Conservation (phyloP, 176 grass and related monocot species). For the Chrysopogon serrulatus region DNA sequence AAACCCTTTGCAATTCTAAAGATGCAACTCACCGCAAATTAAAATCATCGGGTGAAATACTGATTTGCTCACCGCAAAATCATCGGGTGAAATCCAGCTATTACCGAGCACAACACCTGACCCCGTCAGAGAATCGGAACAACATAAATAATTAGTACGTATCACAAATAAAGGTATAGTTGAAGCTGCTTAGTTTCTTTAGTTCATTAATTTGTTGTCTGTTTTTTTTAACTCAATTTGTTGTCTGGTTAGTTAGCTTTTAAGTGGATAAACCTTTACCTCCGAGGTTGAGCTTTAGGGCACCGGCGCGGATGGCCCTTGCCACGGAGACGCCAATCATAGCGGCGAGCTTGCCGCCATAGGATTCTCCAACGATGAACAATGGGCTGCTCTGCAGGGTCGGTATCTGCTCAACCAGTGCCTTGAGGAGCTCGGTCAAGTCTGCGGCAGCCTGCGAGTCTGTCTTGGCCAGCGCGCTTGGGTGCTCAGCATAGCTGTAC, state of each 20-base stretch:
- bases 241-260: no score
- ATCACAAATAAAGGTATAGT: no score
- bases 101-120: slow-evolving; percentile 65
- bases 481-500: slow-evolving; percentile 52
- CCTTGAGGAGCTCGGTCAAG: slow-evolving; percentile 43
- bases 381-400: slow-evolving; percentile 46
- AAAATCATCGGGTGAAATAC: background rate
- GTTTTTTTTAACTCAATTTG: no score
- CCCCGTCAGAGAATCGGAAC: no score
- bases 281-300: slow-evolving; percentile 51
- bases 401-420: slow-evolving; percentile 30
- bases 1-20: background rate
- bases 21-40: no score
- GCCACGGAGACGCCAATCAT: slow-evolving; percentile 41
- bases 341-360: slow-evolving; percentile 69
- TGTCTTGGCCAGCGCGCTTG: slow-evolving; percentile 39
- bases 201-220: no score
- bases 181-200: no score
- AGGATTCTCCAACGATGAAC: slow-evolving; percentile 65
- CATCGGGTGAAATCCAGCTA: slow-evolving; percentile 78
- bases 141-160: no score
- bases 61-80: slow-evolving; percentile 51
- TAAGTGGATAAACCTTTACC: slow-evolving; percentile 13
- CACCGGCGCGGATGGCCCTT: slow-evolving; percentile 31
- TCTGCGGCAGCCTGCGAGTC: slow-evolving; percentile 46